Percentiles rank a stretch among this genome's conserved stretches.
These are phyloP conservation scores for Phaeotremella fagi DNA, from an alignment of 768 basidiomycete genomes.

Conservation along the genomic window DNA sequence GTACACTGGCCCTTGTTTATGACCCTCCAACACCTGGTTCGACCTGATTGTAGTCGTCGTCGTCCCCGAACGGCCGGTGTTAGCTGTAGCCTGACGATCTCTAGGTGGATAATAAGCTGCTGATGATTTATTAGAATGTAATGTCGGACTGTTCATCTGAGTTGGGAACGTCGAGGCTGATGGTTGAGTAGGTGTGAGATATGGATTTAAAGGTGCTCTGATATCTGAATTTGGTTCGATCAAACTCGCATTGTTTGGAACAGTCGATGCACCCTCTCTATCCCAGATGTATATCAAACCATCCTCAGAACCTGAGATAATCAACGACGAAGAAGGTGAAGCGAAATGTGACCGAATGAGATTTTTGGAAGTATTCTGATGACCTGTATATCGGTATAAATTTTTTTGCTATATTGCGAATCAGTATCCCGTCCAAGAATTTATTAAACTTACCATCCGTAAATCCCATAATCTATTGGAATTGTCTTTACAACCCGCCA, in stretches of 20 bases:
- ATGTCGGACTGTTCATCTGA: neutral
- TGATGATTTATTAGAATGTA: constrained; percentile 5
- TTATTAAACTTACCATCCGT: constrained; percentile 37
- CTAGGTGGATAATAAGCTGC: constrained; percentile 31
- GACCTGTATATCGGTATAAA: constrained; percentile 42
- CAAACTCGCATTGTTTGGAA: neutral
- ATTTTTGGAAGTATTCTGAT: constrained; percentile 48
- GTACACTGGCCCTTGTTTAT: constrained; percentile 36
- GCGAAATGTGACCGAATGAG: constrained; percentile 43
- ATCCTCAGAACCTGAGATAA: constrained; percentile 46
- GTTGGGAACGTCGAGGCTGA: neutral
- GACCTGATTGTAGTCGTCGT: constrained; percentile 19
- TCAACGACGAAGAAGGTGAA: constrained; percentile 14
- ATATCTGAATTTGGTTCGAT: neutral
- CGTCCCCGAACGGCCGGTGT: constrained; percentile 1
- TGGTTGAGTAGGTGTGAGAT: neutral
- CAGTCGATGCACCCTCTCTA: constrained; percentile 18
- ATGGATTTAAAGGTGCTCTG: neutral
- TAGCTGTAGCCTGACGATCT: constrained; percentile 1
- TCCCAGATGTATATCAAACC: constrained; percentile 45
- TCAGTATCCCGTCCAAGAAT: neutral
- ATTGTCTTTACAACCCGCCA: constrained; percentile 45
- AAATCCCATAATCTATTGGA: constrained; percentile 46
- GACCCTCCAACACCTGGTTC: constrained; percentile 25
- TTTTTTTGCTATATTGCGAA: constrained; percentile 31